phyloP scores from a whole-genome alignment of 805 yeast species.

The Starmerella riodocensis region DNA sequence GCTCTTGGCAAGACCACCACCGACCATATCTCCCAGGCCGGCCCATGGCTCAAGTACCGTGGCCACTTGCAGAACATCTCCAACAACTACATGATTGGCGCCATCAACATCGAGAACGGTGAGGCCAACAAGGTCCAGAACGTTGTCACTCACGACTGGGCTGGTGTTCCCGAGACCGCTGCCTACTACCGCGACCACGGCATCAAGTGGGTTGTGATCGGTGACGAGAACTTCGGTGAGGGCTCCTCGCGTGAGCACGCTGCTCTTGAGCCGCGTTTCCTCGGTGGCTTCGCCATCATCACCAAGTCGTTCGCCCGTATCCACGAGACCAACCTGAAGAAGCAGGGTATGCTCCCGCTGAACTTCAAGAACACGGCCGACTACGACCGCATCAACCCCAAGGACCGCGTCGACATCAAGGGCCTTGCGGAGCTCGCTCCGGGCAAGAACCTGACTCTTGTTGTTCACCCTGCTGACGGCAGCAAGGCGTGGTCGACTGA shows the following conservation, averaged over 20 bases:
- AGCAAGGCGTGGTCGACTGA: constrained; percentile 79
- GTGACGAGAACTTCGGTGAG: constrained; percentile 98
- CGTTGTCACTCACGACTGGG: constrained; percentile 80
- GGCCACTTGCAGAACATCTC: constrained; percentile 98
- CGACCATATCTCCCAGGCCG: constrained; percentile 99
- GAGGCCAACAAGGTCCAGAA: constrained; percentile 87
- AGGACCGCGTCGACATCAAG: constrained; percentile 74
- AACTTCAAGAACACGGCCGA: constrained; percentile 80
- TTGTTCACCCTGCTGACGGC: constrained; percentile 47
- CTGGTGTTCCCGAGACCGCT: constrained; percentile 95
- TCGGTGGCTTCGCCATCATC: constrained; percentile 95
- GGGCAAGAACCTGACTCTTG: constrained; percentile 77
- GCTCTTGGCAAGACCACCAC: constrained; percentile 97
- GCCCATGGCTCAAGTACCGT: constrained; percentile 99
- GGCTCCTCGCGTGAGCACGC: constrained; percentile 99
- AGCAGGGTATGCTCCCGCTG: constrained; percentile 96
- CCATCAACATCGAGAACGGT: constrained; percentile 89
- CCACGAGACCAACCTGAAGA: constrained; percentile 98
- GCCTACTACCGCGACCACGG: constrained; percentile 88
- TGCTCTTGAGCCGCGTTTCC: constrained; percentile 97
- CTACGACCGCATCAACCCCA: constrained; percentile 86
- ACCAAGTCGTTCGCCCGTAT: constrained; percentile 97
- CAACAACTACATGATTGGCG: constrained; percentile 99
- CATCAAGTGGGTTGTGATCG: constrained; percentile 91
- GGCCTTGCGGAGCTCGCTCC: constrained; percentile 82